A percentile compares a stretch with the other conserved stretches of the same genome.
These are phyloP conservation scores for Phytophthora palmivora DNA, from an alignment of 352 stramenopile species.

Conservation along the genomic window DNA sequence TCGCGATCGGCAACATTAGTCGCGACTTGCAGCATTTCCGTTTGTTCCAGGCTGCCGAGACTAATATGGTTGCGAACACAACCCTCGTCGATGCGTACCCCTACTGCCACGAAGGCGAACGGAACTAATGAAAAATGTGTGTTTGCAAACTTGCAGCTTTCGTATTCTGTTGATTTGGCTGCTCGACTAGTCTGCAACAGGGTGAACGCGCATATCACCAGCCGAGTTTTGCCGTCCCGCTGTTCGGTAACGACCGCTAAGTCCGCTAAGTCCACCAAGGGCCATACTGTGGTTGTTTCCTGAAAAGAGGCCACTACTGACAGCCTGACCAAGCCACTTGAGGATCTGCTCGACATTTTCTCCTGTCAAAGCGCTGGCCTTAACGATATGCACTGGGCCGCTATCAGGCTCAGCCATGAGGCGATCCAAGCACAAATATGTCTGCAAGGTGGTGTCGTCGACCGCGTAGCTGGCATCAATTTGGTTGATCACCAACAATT, in stretches of 20 bases:
- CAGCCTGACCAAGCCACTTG: slow-evolving; percentile 58
- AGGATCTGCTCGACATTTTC: slow-evolving; percentile 66
- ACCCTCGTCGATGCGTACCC: slow-evolving; percentile 52
- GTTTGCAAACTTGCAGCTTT: slow-evolving; percentile 3
- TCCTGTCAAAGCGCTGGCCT: slow-evolving; percentile 63
- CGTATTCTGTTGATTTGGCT: not conserved
- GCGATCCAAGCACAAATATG: slow-evolving; percentile 63
- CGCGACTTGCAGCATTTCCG: slow-evolving; percentile 55
- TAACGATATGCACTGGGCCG: slow-evolving; percentile 57
- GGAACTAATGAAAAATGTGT: slow-evolving; percentile 47
- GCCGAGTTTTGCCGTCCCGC: slow-evolving; percentile 25
- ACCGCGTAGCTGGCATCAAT: slow-evolving; percentile 59
- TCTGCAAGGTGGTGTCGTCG: slow-evolving; percentile 55
- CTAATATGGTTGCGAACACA: slow-evolving; percentile 22
- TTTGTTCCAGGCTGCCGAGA: slow-evolving; percentile 48
- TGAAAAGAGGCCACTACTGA: slow-evolving; percentile 24
- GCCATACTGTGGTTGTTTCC: slow-evolving; percentile 24
- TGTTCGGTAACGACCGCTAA: slow-evolving; percentile 29
- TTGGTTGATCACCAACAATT: slow-evolving; percentile 76
- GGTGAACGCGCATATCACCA: slow-evolving; percentile 40
- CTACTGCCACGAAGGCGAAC: slow-evolving; percentile 67
- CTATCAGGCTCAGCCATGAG: slow-evolving; percentile 44
- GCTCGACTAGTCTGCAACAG: slow-evolving; percentile 24
- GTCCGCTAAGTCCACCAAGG: slow-evolving; percentile 15
- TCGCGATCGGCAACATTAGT: slow-evolving; percentile 61